A percentile compares a stretch with the other conserved stretches of the same genome.
These are phyloP conservation scores for Trifolium pratense DNA, from an alignment of 306 rosid species.

Conservation along the genomic window DNA sequence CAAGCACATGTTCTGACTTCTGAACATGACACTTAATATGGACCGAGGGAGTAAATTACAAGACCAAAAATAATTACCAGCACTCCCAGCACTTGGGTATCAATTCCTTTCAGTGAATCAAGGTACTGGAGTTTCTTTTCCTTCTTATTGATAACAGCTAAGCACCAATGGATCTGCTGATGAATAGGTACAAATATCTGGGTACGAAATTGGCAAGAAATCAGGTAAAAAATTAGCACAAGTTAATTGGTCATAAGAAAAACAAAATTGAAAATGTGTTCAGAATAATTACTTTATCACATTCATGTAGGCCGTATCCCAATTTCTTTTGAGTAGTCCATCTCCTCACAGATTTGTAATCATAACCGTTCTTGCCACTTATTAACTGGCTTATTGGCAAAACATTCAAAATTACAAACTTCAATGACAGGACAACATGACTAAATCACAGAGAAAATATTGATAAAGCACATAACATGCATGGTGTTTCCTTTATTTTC, in stretches of 20 bases:
- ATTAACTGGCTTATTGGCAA: conserved; percentile 68
- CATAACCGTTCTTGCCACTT: conserved; percentile 71
- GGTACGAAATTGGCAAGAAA: conserved; percentile 26
- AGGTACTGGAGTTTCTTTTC: conserved; percentile 91
- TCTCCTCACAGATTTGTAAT: conserved; percentile 85
- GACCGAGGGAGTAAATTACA: conserved; percentile 2
- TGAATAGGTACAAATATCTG: conserved; percentile 95
- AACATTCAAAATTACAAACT: conserved; percentile 36
- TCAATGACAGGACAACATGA: conserved; percentile 25
- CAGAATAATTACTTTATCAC: conserved; percentile 71
- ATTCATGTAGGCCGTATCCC: conserved; percentile 80
- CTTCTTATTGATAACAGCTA: conserved; percentile 84
- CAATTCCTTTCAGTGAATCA: conserved; percentile 78
- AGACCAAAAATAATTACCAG: conserved; percentile 63
- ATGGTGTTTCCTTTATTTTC: neutral
- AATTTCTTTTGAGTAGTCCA: conserved; percentile 85
- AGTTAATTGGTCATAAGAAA: conserved; percentile 17
- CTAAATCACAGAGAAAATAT: conserved; percentile 27
- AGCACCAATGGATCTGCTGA: conserved; percentile 84
- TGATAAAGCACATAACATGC: conserved; percentile 5
- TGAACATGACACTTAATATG: too few relatives aligned
- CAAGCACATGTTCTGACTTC: too few relatives aligned
- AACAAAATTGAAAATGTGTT: conserved; percentile 11
- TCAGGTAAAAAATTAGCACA: conserved; percentile 24
- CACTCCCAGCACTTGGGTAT: conserved; percentile 59